Conservation (phyloP, 192 early-diverging fungal species). For the Jimgerdemannia lactiflua region DNA sequence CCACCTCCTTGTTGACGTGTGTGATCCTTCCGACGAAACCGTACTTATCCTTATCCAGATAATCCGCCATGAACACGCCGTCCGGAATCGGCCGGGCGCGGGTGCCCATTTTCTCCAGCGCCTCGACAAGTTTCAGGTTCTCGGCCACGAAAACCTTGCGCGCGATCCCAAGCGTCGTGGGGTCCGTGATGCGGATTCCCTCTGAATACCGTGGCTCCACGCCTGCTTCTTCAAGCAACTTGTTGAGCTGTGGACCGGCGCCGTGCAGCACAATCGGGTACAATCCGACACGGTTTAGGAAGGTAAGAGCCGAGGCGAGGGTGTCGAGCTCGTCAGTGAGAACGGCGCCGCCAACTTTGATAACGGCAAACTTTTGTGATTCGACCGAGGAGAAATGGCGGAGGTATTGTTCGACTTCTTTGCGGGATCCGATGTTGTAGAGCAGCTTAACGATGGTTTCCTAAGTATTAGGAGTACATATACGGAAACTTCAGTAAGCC, state of each 20-base stretch:
- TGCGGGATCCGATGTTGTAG: constrained; percentile 99
- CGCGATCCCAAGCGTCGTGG: constrained; percentile 89
- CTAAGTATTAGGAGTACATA: constrained; percentile 23
- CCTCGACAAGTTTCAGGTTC: constrained; percentile 97
- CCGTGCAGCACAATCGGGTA: constrained; percentile 99
- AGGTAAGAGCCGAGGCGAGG: constrained; percentile 92
- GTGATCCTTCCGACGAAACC: constrained; percentile 91
- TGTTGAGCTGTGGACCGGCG: constrained; percentile 96
- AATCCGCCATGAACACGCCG: constrained; percentile 96
- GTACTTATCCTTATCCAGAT: constrained; percentile 94
- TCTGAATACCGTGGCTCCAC: constrained; percentile 97
- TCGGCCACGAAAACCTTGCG: constrained; percentile 93
- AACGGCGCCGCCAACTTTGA: constrained; percentile 98
- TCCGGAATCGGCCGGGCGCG: constrained; percentile 94
- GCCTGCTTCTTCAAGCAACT: constrained; percentile 83
- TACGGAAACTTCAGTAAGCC: not conserved
- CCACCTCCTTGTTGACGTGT: constrained; percentile 87
- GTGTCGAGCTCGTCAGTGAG: constrained; percentile 94
- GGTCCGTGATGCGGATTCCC: constrained; percentile 97
- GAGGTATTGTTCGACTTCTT: constrained; percentile 98
- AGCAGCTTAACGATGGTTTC: constrained; percentile 86
- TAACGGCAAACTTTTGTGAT: constrained; percentile 99
- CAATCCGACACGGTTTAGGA: constrained; percentile 95
- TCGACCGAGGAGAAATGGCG: constrained; percentile 96
- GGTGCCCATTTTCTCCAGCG: constrained; percentile 92